Percentiles rank a stretch among this genome's conserved stretches.
These are phyloP conservation scores for Pseudogymnoascus sp. DNA, from an alignment of 2,329 filamentous ascomycete species.

Conservation along the genomic window DNA sequence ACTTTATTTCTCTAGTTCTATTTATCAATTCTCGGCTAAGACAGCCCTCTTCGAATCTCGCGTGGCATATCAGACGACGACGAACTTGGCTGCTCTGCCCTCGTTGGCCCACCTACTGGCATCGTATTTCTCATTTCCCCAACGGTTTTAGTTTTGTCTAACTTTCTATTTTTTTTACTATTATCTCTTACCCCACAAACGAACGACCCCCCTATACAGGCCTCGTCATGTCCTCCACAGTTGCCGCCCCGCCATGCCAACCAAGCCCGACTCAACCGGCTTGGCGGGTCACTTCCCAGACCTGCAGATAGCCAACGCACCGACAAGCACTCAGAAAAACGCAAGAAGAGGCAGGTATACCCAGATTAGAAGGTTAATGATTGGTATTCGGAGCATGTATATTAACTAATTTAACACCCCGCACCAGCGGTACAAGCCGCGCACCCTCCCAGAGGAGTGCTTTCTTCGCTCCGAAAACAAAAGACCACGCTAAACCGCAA, in stretches of 20 bases:
- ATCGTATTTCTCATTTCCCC: background rate
- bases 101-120: too few relatives aligned
- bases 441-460: background rate
- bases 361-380: background rate
- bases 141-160: too few relatives aligned
- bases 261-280: constrained; percentile 1
- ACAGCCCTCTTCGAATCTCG: background rate
- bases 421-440: background rate
- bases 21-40: background rate
- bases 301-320: background rate
- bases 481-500: background rate
- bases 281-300: background rate
- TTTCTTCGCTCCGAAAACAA: background rate
- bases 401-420: background rate
- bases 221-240: background rate
- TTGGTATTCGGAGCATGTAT: background rate
- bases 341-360: background rate
- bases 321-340: background rate
- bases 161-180: background rate
- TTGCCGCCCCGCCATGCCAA: background rate
- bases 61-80: background rate
- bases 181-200: background rate
- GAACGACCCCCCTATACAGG: background rate
- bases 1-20: background rate
- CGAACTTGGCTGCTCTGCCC: too few relatives aligned